Evolutionary conservation across 306 rosid species (phyloP).

Genomic region (Lagenaria siceraria): DNA sequence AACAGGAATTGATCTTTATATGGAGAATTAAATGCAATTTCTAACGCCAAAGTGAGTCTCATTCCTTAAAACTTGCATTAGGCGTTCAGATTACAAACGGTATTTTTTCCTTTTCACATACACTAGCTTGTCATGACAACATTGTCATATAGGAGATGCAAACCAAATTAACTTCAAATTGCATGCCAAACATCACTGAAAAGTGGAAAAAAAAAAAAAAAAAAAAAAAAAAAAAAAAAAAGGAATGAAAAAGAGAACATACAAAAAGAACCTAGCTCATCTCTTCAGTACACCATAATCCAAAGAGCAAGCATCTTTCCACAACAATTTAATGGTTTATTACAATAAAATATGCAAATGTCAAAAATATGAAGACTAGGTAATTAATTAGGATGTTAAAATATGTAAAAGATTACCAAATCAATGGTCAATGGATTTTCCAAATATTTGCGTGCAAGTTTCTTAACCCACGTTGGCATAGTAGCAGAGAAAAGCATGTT

Average conservation of each 20-base stretch:
- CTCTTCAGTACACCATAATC: background rate
- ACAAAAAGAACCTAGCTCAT: background rate
- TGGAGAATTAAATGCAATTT: background rate
- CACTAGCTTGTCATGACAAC: background rate
- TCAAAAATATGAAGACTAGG: background rate
- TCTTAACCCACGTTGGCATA: constrained; percentile 92
- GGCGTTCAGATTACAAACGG: background rate
- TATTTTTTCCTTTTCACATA: background rate
- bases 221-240: too few relatives aligned
- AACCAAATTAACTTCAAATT: background rate
- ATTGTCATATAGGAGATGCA: background rate
- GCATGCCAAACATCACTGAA: background rate
- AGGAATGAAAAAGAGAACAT: background rate
- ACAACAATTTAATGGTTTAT: background rate
- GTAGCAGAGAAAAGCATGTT: constrained; percentile 99
- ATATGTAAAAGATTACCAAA: constrained; percentile 43
- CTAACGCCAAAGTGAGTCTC: background rate
- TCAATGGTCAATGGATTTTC: constrained; percentile 85
- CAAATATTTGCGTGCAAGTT: constrained; percentile 72
- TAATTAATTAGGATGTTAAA: background rate
- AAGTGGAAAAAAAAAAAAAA: background rate
- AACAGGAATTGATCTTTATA: background rate
- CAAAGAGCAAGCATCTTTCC: background rate
- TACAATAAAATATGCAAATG: background rate
- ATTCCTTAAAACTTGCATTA: background rate